These are phyloP conservation scores for Nakazawaea wickerhamii DNA, from an alignment of 805 yeast genomes.

Conservation along the genomic window DNA sequence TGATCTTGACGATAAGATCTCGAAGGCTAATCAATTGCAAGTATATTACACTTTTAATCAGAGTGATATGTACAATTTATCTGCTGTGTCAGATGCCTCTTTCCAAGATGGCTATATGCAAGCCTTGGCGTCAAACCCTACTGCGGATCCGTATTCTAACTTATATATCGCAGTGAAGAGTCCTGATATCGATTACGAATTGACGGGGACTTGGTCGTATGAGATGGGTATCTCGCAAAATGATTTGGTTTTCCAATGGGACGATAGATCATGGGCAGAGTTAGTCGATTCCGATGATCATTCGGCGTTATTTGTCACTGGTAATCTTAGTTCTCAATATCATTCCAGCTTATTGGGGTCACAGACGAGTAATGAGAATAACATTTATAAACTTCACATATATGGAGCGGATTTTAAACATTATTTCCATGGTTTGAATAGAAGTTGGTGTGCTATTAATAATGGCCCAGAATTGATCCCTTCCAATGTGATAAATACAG, in stretches of 20 bases:
- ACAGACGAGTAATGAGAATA: conserved; percentile 1
- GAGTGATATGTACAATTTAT: conserved; percentile 14
- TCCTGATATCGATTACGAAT: conserved; percentile 12
- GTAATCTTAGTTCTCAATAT: conserved; percentile 30
- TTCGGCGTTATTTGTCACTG: conserved; percentile 62
- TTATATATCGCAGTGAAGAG: conserved; percentile 21
- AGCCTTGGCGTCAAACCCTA: conserved; percentile 16
- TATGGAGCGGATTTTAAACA: conserved; percentile 36
- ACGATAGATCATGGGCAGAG: conserved; percentile 45
- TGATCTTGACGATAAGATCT: neutral
- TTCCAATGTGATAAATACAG: conserved; percentile 22
- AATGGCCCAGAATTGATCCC: conserved; percentile 39
- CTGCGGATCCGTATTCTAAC: conserved; percentile 11
- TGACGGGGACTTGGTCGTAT: conserved; percentile 44
- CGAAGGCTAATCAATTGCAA: conserved; percentile 18
- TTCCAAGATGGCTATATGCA: conserved; percentile 25
- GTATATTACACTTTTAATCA: conserved; percentile 23
- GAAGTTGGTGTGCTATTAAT: conserved; percentile 69
- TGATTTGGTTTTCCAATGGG: conserved; percentile 68
- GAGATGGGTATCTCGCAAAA: conserved; percentile 61
- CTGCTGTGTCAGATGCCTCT: conserved; percentile 14
- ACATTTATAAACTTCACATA: conserved; percentile 40
- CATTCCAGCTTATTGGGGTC: conserved; percentile 6
- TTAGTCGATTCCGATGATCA: conserved; percentile 67
- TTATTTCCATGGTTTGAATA: conserved; percentile 34